Base-by-base conservation (phyloP, 129 eudicot species). In the Solidago caesia region DNA sequence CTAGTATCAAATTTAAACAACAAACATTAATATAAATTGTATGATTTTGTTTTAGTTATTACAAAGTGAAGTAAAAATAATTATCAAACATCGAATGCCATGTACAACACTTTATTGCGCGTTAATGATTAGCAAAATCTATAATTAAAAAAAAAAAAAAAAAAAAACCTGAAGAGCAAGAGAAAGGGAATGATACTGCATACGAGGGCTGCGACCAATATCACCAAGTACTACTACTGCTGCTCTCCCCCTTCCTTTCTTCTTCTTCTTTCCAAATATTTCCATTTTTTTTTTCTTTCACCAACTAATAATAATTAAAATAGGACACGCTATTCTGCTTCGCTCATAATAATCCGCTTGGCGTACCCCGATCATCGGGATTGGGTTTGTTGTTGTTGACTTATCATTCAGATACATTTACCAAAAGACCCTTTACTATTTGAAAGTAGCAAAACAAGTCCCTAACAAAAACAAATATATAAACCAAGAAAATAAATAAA, bases 151-250 rank as follows among this genome's bases (percentile, higher is more conserved):
- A 0, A 25, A 9, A 5, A 61, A 9, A 5, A 61, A 49, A 1
- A 25, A 25, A 73, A 64, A 10, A 9, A 90, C 98, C 97, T 94
- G 98, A 47, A 87, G 91, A 62, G 98, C 96, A 78, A 94, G 91
- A 73, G 97, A 94, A 69, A 94, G 93, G 62, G 98, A 96, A 66
- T 94, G 98, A 72, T 90, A 94, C 11, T 94, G 96, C 98, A 94
- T 94, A 66, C 97, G 89, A 44, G 98, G 98, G 77, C 97, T 94
- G 48, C 96, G 96, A 12, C 98, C 97, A 41, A 94, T 83, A 67
- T 94, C 98, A 11, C 97, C 98, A 2, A 90, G 84, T 62, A 91
- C 98, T 67, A 94, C 96, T 70, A 94, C 85, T 33, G 96, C 93
- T 7, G 91, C 97, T 78, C 97, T 80, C 9, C 87, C 96, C 87